These are phyloP conservation scores for Neofusicoccum cordaticola DNA, from an alignment of 2,329 filamentous ascomycete genomes.

Conservation along the genomic window DNA sequence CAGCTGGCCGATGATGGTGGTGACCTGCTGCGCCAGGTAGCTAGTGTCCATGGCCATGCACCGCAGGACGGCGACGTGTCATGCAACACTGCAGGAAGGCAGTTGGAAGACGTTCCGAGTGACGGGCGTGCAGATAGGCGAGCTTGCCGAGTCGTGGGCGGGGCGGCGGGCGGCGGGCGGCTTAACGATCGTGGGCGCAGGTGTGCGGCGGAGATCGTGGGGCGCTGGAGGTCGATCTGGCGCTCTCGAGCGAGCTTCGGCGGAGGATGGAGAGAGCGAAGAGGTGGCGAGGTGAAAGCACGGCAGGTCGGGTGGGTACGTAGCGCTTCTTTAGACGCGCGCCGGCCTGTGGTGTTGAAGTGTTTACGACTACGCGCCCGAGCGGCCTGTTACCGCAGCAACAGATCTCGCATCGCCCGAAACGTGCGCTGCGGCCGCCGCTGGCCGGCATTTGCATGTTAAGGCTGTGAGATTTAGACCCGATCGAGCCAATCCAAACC, in stretches of 20 bases:
- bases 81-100: slow-evolving; percentile 8
- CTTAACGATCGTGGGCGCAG: slow-evolving; percentile 1
- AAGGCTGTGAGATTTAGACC: slow-evolving; percentile 1
- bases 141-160: neutral
- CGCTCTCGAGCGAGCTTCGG: neutral
- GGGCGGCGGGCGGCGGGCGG: too few species aligned
- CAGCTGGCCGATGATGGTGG: slow-evolving; percentile 86
- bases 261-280: neutral
- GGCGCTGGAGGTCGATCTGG: neutral
- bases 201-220: neutral
- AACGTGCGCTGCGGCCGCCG: neutral
- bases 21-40: slow-evolving; percentile 92
- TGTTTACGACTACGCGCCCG: neutral
- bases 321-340: slow-evolving; percentile 14
- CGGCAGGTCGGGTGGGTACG: slow-evolving; percentile 1
- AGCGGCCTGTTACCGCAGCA: slow-evolving; percentile 7
- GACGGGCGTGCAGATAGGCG: slow-evolving; percentile 1
- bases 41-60: slow-evolving; percentile 72
- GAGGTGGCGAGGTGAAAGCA: neutral
- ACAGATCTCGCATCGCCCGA: neutral
- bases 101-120: neutral
- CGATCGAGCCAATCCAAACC: slow-evolving; percentile 11
- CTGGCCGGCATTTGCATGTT: neutral
- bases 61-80: slow-evolving; percentile 2
- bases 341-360: slow-evolving; percentile 8